These are phyloP conservation scores for Thozetella sp. DNA, from an alignment of 495 filamentous ascomycete genomes.

Conservation along the genomic window DNA sequence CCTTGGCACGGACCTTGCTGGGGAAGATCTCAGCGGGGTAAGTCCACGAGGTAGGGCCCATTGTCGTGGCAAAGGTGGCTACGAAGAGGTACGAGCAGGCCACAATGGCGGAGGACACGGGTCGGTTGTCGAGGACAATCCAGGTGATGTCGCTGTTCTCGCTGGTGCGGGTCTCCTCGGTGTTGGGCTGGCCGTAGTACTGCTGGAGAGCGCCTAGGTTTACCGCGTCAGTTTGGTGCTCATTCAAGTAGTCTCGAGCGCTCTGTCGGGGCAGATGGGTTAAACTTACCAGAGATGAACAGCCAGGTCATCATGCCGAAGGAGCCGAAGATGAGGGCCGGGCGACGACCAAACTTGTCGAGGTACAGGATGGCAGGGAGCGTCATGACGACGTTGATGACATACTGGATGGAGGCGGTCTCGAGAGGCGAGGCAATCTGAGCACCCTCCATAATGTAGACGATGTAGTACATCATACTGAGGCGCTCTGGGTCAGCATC, in stretches of 20 bases:
- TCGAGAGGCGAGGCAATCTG: conserved; percentile 65
- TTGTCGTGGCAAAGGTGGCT: conserved; percentile 75
- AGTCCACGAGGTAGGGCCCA: conserved; percentile 80
- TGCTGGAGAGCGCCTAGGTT: conserved; percentile 58
- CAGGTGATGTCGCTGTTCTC: conserved; percentile 53
- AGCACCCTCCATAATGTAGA: conserved; percentile 74
- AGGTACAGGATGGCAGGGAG: conserved; percentile 74
- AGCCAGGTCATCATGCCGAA: conserved; percentile 73
- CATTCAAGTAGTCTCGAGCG: too few relatives aligned
- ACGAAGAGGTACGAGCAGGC: conserved; percentile 76
- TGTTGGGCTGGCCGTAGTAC: conserved; percentile 56
- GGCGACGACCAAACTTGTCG: conserved; percentile 76
- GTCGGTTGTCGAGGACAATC: conserved; percentile 51
- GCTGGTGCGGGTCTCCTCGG: conserved; percentile 26
- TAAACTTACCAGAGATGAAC: conserved; percentile 73
- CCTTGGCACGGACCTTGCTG: conserved; percentile 68
- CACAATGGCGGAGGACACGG: conserved; percentile 57
- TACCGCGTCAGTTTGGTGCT: conserved; percentile 34
- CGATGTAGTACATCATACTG: conserved; percentile 63
- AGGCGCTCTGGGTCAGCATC: neutral
- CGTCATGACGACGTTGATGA: conserved; percentile 68
- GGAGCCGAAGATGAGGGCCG: conserved; percentile 73
- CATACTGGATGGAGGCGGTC: conserved; percentile 76
- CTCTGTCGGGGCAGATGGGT: conserved; percentile 46
- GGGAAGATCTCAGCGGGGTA: conserved; percentile 83